Evolutionary conservation across 2,329 filamentous ascomycete genomes (phyloP).

Genomic region (Elsinoe fawcettii): DNA sequence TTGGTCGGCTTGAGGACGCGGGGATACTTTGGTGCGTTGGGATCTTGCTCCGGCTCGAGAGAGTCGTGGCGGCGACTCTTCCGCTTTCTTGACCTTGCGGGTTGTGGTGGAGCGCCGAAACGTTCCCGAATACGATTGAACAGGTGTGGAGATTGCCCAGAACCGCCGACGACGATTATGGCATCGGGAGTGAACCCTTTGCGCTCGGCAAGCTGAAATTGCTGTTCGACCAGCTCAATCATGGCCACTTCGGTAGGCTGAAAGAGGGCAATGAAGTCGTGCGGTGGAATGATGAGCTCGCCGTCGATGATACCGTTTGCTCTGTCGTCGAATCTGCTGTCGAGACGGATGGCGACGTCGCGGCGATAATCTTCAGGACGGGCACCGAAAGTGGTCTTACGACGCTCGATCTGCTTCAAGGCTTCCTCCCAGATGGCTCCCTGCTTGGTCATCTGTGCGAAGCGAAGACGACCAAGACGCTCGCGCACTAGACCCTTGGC

Average conservation of each 20-base stretch:
- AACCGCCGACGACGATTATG: not conserved
- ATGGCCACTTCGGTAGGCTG: slow-evolving; percentile 57
- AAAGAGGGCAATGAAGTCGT: slow-evolving; percentile 54
- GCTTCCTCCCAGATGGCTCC: slow-evolving; percentile 67
- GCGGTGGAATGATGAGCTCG: slow-evolving; percentile 65
- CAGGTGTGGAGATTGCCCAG: not conserved
- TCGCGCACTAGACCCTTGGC: slow-evolving; percentile 62
- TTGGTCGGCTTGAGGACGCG: not conserved
- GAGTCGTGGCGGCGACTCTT: not conserved
- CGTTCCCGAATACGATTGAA: not conserved
- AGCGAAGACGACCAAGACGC: slow-evolving; percentile 28
- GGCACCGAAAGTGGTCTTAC: slow-evolving; percentile 76
- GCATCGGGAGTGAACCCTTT: slow-evolving; percentile 20
- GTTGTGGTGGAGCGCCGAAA: not conserved
- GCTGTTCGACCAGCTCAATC: slow-evolving; percentile 35
- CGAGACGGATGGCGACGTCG: slow-evolving; percentile 71
- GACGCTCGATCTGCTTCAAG: slow-evolving; percentile 72
- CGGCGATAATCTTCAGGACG: slow-evolving; percentile 59
- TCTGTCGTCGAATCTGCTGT: slow-evolving; percentile 62
- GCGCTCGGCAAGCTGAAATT: slow-evolving; percentile 34
- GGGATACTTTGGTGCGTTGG: not conserved
- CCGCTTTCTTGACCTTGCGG: not conserved
- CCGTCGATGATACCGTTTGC: slow-evolving; percentile 67
- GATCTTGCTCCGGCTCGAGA: not conserved
- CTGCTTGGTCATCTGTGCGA: slow-evolving; percentile 71